Evolutionary conservation across 176 grass and related monocot genomes (phyloP), one percentile per base, ranked within the genome.

Genomic region (Triticum dicoccoides): DNA sequence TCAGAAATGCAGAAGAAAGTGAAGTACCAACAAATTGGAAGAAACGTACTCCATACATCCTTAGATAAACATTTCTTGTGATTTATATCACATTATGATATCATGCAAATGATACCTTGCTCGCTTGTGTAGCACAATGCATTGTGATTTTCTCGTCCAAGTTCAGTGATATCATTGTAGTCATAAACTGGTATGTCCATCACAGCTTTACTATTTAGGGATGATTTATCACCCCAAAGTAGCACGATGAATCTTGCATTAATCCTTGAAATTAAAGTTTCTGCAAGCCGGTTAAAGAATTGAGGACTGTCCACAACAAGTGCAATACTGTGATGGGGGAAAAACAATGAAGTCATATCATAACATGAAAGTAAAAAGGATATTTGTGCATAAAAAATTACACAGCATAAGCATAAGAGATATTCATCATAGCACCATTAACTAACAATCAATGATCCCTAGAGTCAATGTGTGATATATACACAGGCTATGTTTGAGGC

Each of bases 261-360:
- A 79, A 91, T 82, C 85, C 84, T 92, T 68, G 79, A 82, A 85
- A 98, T 80, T 58, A 98, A 95, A 58, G 93, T 88, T 68, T 94
- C 86, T 86, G 90, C 84, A 91, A 96, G 93, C 92, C 93, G 92
- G 87, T 92, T 92, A 87, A 91, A 92, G 68, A 95, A 98, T 86
- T 95, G 90, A 65, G 96, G 91, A 93, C 62, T 86, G 78, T 98
- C 96, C 81, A 98, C 86, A 91, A 98, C 88, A 86, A 98, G 91
- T 83, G 91, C 96, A 86, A 86, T 86, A 71, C 96, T 98, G 91
- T 71, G 66, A 89, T 83, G 76, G 84, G 18, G 72, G 62, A 79
- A 81, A 58, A 74, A 82, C 87, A 68, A 75, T 77, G 80, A 85
- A 65, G 74, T 63, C 45, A 83, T 39, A 89, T 89, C 74, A 88